Evolutionary conservation across 441 rosid species (phyloP), one percentile per base, ranked within the genome.

Genomic region (Manihot esculenta): DNA sequence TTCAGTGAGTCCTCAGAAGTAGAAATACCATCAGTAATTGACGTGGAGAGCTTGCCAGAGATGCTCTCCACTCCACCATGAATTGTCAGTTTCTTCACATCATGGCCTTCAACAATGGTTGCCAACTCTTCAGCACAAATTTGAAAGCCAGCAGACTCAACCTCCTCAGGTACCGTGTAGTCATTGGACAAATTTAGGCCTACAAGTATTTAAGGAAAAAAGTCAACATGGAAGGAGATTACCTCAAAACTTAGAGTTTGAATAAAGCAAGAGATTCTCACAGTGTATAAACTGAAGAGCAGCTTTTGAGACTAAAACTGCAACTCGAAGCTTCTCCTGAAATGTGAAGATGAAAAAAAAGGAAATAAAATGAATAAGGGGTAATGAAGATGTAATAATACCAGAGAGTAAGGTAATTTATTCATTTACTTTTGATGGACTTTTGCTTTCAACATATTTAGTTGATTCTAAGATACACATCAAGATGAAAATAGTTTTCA

Each of bases 301-400:
- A 77, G 96, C 98, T 83, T 89, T 94, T 18, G 98, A 92, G 73
- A 92, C 99, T 81, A 95, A 74, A 45, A 95, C 87, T 13, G 98
- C 97, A 72, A 95, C 86, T 75, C 91, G 83, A 55, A 92, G 84
- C 69, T 85, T 90, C 75, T 87, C 87, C 96, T 92, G 81, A 74
- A 67, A 68, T 60, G 72, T 24, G 18, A 50, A 77, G 41, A 50
- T 27, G 64, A 38, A 45, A 27, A 68, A 78, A 62, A 23, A 44
- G 74, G 20, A 49, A 45, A 70, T 24, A 33, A 11, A 65, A 75
- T 51, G 42, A 72, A 45, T 60, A 64, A 10, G 12, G 26, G 62
- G 17, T 20, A 56, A 73, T 47, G 17, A 35, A 11, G 70, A 24
- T 12, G 44, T 7, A 41, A 15, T 20, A 51, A 51, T 20, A 23